Percentiles rank a stretch among this genome's conserved stretches.
Conservation (phyloP, 257 asterid species). For the Vinca minor region DNA sequence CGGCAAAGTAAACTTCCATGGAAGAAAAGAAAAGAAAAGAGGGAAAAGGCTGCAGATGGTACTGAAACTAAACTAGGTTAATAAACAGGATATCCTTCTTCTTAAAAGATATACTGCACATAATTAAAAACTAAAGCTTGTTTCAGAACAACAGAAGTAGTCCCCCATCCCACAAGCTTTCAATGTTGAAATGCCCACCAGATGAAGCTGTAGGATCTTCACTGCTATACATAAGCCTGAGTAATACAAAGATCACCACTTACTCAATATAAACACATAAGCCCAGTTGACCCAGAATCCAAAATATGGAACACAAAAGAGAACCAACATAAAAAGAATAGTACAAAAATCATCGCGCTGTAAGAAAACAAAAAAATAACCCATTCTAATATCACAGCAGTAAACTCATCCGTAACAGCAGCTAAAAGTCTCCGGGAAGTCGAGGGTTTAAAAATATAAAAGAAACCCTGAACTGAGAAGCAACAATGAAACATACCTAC, state of each 20-base stretch:
- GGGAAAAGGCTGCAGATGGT: neutral
- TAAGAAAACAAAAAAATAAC: neutral
- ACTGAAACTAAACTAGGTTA: neutral
- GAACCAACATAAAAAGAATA: slow-evolving; percentile 2
- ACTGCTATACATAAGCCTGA: slow-evolving; percentile 37
- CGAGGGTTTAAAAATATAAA: neutral
- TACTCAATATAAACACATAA: slow-evolving; percentile 20
- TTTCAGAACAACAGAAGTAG: slow-evolving; percentile 24
- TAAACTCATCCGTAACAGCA: neutral
- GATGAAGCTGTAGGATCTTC: slow-evolving; percentile 42
- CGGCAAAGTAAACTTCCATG: neutral
- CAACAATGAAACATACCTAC: neutral
- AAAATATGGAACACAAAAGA: slow-evolving; percentile 11
- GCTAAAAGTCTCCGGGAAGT: too few relatives aligned
- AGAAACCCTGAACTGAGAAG: neutral
- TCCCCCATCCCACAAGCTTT: slow-evolving; percentile 33
- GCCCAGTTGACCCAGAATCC: slow-evolving; percentile 19
- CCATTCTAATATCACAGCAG: too few relatives aligned
- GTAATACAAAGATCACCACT: slow-evolving; percentile 34
- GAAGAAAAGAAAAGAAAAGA: too few relatives aligned
- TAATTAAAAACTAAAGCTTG: slow-evolving; percentile 14
- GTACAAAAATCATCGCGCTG: neutral
- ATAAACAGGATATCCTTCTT: neutral
- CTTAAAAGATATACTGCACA: slow-evolving; percentile 1
- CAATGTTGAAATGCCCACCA: slow-evolving; percentile 33